Evolutionary conservation across 2,329 filamentous ascomycete genomes (phyloP), one percentile per base, ranked within the genome.

Genomic region (Orbilia javanica): DNA sequence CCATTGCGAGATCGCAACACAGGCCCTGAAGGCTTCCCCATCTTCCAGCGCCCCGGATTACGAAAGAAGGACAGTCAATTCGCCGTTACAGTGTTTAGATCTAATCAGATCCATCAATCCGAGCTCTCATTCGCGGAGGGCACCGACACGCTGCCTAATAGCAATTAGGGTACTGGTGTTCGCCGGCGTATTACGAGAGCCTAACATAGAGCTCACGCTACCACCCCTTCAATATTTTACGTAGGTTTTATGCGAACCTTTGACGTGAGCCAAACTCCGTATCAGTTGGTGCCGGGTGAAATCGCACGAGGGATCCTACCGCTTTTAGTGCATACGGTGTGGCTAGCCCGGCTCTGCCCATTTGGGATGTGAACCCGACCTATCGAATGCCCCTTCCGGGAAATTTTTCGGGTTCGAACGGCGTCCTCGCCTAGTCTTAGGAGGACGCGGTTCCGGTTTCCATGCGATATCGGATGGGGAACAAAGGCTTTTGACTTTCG

Each of bases 51-150:
- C 42, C 48, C 50, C 48, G 62, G 29, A 66, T 66, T 50, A 66
- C 39, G 62, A 66, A 48, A 52, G 44, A 36, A 22, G n/a, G 8
- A 5, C 22, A 39, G 27, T n/a, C 52, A 66, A 27, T 53, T 66
- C 66, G 73, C 50, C 72, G 72, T 70, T 25, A 55, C 44, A 6
- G 25, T 52, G 18, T 34, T 22, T 62, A 64, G 48, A 77, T 77
- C 73, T 77, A 77, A 77, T 77, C 73, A 71, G 73, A 77, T 77
- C 62, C 44, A 65, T 77, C 57, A 36, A 60, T 36, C 55, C 36
- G 60, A 52, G 50, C 42, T 74, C 53, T 60, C 13, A 50, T 42
- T 53, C 18, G 42, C 70, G 72, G 64, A 53, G 65, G 64, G 69
- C 46, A 36, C 64, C 48, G 64, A 69, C 20, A 18, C 44, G 27